Base-by-base conservation (phyloP, 768 basidiomycete genomes). In the Hygrophoropsis aurantiaca region DNA sequence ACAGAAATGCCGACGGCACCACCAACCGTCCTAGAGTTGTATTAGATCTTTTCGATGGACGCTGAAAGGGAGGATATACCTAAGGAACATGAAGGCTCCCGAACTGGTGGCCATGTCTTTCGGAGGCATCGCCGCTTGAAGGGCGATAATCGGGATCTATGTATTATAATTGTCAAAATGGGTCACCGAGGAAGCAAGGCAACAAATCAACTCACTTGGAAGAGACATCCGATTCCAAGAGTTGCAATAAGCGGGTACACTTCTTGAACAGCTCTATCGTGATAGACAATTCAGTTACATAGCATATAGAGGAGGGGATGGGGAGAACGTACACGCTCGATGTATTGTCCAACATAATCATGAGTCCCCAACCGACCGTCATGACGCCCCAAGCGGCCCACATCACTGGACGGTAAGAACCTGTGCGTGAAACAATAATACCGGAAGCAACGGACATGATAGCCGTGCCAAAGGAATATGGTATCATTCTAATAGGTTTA, bases 31-130 rank as follows among this genome's bases (percentile, higher is more conserved):
- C 86, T 85, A 18, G 52, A 36, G 35, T 34, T 50, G 27, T 15
- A 44, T 47, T 40, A 32, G 36, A 25, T 36, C 4, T 11, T 4
- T 35, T 26, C 13, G 33, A 6, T 4, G 6, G 35, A n/a, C 11
- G 11, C 7, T 27, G 10, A 15, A 27, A 21, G 43, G 21, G 23
- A 4, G 16, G 15, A 47, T 66, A 24, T 59, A 83, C 80, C 85
- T 76, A 52, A 92, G 68, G 58, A 93, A 84, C 18, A 79, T 78
- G 57, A 85, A 86, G 0, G 82, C 81, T 1, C 78, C 71, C 0
- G 90, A 90, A 44, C 81, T 82, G 2, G 90, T 90, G 2, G 90
- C 88, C 88, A 92, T 90, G 53, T 92, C 88, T 55, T 82, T 84
- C 13, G 89, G 57, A 0, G 91, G 91, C 90, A 94, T 94, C 1